phyloP scores from a whole-genome alignment of 2,329 filamentous ascomycete species.

The Colletotrichum liaoningense region DNA sequence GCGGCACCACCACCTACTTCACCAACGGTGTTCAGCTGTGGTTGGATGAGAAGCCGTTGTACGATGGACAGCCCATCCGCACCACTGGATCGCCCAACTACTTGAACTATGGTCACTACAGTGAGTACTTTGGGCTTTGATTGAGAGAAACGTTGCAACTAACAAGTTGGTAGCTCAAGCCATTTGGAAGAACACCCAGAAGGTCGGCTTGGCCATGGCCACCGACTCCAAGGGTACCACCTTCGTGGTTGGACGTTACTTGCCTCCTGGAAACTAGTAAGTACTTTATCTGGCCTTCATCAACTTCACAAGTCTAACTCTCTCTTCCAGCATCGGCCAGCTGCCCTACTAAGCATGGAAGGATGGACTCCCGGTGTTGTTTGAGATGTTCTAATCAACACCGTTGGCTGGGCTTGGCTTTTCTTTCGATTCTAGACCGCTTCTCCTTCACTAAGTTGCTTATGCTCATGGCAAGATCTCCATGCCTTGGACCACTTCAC shows the following conservation, averaged over 20 bases:
- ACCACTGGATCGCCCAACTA: not conserved
- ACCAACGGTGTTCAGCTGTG: constrained; percentile 18
- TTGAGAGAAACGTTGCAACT: not conserved
- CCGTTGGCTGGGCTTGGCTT: not conserved
- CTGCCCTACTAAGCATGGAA: not conserved
- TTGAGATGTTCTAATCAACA: not conserved
- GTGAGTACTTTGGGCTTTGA: not conserved
- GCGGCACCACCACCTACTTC: not conserved
- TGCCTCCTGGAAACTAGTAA: constrained; percentile 9
- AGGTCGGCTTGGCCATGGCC: not conserved
- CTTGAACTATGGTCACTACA: constrained; percentile 14
- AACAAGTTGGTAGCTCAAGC: not conserved
- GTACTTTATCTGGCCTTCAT: not conserved
- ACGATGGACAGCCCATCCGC: constrained; percentile 11
- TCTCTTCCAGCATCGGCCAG: not conserved
- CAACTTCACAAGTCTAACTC: not conserved
- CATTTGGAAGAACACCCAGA: not conserved
- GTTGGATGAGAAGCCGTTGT: constrained; percentile 25
- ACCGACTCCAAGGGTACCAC: not conserved
- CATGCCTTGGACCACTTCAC: not conserved
- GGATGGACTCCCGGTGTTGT: not conserved
- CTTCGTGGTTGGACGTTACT: constrained; percentile 15
- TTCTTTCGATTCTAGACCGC: not conserved
- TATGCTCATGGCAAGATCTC: not conserved
- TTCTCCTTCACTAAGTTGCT: not conserved